Conservation (phyloP, 2,329 filamentous ascomycete genomes). For the Phyllosticta citrichinensis region DNA sequence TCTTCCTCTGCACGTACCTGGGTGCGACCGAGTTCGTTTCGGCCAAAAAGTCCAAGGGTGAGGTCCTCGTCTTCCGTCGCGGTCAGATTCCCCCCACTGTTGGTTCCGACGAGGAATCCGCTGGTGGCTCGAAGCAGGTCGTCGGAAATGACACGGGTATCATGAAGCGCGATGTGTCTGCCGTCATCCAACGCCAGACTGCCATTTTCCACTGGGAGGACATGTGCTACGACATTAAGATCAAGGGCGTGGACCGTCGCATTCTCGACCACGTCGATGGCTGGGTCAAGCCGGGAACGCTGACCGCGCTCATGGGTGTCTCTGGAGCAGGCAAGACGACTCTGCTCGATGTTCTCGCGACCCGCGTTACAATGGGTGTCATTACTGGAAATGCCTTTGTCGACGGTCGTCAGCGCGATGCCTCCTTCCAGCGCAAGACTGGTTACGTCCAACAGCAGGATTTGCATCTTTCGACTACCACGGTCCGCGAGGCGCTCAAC, state of each 20-base stretch:
- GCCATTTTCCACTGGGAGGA: constrained; percentile 73
- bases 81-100: constrained; percentile 18
- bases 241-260: constrained; percentile 60
- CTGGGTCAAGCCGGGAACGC: constrained; percentile 78
- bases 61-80: constrained; percentile 31
- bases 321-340: constrained; percentile 78
- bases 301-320: constrained; percentile 67
- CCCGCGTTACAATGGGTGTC: constrained; percentile 72
- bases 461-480: constrained; percentile 68
- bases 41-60: constrained; percentile 34
- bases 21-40: constrained; percentile 30
- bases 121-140: not conserved
- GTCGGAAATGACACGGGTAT: not conserved
- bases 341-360: constrained; percentile 68
- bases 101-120: not conserved
- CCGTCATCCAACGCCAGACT: constrained; percentile 45
- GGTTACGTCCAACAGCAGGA: constrained; percentile 87
- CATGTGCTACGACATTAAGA: constrained; percentile 62
- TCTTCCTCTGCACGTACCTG: constrained; percentile 24
- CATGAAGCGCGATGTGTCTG: not conserved
- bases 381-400: constrained; percentile 75
- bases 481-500: constrained; percentile 70
- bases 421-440: constrained; percentile 75
- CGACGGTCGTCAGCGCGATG: constrained; percentile 59
- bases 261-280: constrained; percentile 75